Percentiles rank a stretch among this genome's conserved stretches.
Evolutionary conservation across 2,329 filamentous ascomycete genomes (phyloP).

Genomic region (Stagonosporopsis cucurbitacearum): DNA sequence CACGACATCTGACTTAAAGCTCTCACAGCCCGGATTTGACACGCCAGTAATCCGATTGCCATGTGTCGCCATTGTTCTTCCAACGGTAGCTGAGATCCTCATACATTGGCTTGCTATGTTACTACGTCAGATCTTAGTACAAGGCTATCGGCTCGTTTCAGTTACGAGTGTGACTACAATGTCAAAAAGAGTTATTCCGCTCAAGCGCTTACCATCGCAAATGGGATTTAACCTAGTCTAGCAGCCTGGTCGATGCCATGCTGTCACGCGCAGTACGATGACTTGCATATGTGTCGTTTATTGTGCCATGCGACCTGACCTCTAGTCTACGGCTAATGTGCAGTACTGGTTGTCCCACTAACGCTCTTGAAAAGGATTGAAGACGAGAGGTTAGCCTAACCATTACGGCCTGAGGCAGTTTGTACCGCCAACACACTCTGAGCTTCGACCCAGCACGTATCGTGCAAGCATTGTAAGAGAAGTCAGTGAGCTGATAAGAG

Average conservation of each 20-base stretch:
- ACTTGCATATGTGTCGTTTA: constrained; percentile 8
- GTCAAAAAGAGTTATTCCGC: neutral
- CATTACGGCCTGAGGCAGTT: neutral
- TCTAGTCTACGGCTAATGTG: neutral
- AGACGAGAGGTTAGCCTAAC: neutral
- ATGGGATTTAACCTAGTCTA: neutral
- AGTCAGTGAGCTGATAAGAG: neutral
- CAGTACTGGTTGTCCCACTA: neutral
- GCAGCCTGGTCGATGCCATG: neutral
- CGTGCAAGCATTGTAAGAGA: neutral
- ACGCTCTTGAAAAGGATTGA: neutral
- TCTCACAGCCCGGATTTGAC: constrained; percentile 3
- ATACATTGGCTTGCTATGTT: neutral
- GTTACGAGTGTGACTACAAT: neutral
- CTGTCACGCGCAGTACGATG: constrained; percentile 4
- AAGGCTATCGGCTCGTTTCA: constrained; percentile 6
- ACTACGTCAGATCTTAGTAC: constrained; percentile 1
- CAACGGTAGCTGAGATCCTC: neutral
- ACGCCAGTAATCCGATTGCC: constrained; percentile 6
- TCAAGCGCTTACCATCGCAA: constrained; percentile 8
- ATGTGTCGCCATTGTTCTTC: constrained; percentile 3
- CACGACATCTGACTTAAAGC: constrained; percentile 2
- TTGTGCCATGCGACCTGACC: neutral
- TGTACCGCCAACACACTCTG: neutral
- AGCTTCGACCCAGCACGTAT: neutral